Percentiles rank a stretch among this genome's conserved stretches.
phyloP scores from a whole-genome alignment of 202 grass and related monocot species.

The Carex sylvatica region DNA sequence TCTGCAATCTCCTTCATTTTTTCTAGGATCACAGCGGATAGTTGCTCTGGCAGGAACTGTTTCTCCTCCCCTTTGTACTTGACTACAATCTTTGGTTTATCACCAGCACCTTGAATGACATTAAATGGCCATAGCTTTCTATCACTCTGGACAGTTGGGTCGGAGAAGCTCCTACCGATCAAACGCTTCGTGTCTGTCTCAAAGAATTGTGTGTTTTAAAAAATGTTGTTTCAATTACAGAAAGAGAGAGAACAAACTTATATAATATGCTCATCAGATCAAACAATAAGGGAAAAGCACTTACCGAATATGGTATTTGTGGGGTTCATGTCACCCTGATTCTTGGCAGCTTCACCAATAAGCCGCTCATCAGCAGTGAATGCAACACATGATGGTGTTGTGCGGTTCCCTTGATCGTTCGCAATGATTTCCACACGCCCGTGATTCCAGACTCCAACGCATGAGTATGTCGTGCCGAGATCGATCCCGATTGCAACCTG shows the following conservation, averaged over 20 bases:
- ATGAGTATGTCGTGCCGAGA: slow-evolving; percentile 65
- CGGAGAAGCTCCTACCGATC: slow-evolving; percentile 79
- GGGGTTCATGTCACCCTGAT: slow-evolving; percentile 69
- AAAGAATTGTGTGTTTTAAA: background rate
- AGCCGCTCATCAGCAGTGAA: slow-evolving; percentile 82
- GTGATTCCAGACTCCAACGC: slow-evolving; percentile 20
- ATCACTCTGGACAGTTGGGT: slow-evolving; percentile 80
- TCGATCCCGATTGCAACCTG: slow-evolving; percentile 26
- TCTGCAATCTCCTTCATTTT: slow-evolving; percentile 87
- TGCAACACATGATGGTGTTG: slow-evolving; percentile 56
- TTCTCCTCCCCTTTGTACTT: slow-evolving; percentile 60
- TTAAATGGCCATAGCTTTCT: slow-evolving; percentile 83
- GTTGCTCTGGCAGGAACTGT: slow-evolving; percentile 74
- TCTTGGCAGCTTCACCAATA: slow-evolving; percentile 92
- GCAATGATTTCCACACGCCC: slow-evolving; percentile 22
- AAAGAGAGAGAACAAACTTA: background rate
- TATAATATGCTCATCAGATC: background rate
- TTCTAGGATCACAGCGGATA: slow-evolving; percentile 67
- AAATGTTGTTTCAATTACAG: background rate
- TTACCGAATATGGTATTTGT: slow-evolving; percentile 70
- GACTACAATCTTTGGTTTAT: slow-evolving; percentile 72
- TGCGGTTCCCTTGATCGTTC: slow-evolving; percentile 28
- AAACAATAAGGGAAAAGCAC: background rate
- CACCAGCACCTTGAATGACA: slow-evolving; percentile 53
- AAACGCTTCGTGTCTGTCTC: slow-evolving; percentile 33